phyloP scores from a whole-genome alignment of 1,139 yeast genomes.

The Kurtzmaniella natalensis region DNA sequence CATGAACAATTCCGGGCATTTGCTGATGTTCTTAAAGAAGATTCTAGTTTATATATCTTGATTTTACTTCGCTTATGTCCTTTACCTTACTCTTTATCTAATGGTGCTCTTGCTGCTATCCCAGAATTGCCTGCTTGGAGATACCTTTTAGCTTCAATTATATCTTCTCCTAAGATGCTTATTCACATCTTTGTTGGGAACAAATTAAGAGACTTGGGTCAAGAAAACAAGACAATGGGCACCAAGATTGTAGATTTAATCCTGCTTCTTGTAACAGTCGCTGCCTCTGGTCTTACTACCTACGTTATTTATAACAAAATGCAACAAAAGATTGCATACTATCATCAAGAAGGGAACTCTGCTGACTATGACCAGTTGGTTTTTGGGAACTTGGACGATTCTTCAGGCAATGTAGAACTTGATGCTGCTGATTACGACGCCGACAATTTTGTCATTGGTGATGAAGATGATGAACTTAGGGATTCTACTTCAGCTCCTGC shows the following conservation, averaged over 20 bases:
- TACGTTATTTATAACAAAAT: constrained; percentile 66
- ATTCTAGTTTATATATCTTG: constrained; percentile 58
- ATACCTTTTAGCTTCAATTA: constrained; percentile 65
- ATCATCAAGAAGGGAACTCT: constrained; percentile 18
- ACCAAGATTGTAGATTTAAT: constrained; percentile 58
- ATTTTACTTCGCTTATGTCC: constrained; percentile 82
- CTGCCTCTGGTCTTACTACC: constrained; percentile 60
- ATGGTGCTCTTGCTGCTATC: constrained; percentile 86
- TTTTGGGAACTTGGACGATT: constrained; percentile 38
- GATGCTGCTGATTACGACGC: constrained; percentile 32
- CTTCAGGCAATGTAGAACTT: constrained; percentile 29
- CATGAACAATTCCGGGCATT: constrained; percentile 73
- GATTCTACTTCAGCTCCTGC: background rate
- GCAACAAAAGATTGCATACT: constrained; percentile 35
- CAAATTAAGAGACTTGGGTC: constrained; percentile 68
- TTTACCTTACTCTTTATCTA: constrained; percentile 84
- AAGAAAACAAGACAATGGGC: constrained; percentile 43
- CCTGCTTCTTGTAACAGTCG: constrained; percentile 56
- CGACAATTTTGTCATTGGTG: constrained; percentile 35
- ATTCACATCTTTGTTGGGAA: constrained; percentile 79
- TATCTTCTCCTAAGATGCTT: constrained; percentile 78
- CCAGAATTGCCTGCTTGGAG: constrained; percentile 63
- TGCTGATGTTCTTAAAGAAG: constrained; percentile 64
- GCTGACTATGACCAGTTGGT: constrained; percentile 27
- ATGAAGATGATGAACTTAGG: constrained; percentile 16